Evolutionary conservation across 2,329 filamentous ascomycete genomes (phyloP).

Genomic region (Ceratocystis lukuohia): DNA sequence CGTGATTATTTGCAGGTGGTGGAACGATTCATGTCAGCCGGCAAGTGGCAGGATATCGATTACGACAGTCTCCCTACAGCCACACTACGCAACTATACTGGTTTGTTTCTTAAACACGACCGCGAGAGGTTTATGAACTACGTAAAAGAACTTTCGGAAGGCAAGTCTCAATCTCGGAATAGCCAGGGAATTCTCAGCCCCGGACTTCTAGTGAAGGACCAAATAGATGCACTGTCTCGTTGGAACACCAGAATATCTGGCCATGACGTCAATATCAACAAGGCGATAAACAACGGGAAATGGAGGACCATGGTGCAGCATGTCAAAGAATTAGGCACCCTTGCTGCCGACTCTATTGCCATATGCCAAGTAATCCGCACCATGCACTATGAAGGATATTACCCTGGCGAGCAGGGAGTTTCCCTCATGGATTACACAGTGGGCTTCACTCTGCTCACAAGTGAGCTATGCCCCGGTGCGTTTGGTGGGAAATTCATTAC

Average conservation of each 20-base stretch:
- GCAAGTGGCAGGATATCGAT: slow-evolving; percentile 37
- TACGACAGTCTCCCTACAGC: slow-evolving; percentile 32
- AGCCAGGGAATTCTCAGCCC: neutral
- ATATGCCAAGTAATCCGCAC: neutral
- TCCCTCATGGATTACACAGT: neutral
- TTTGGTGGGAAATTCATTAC: neutral
- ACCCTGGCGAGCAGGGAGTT: too few species aligned
- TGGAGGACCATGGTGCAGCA: neutral
- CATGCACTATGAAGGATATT: neutral
- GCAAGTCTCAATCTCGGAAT: neutral
- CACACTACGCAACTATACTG: slow-evolving; percentile 12
- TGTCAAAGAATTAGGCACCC: neutral
- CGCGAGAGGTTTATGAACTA: neutral
- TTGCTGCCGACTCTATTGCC: neutral
- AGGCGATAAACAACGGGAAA: neutral
- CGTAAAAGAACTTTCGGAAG: neutral
- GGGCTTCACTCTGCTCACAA: neutral
- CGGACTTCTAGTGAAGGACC: neutral
- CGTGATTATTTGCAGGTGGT: slow-evolving; percentile 40
- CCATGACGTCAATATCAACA: neutral
- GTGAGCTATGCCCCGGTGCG: neutral
- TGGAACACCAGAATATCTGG: neutral
- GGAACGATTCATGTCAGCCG: slow-evolving; percentile 37
- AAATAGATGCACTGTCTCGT: neutral
- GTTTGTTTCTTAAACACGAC: slow-evolving; percentile 29